phyloP scores from a whole-genome alignment of 2,329 filamentous ascomycete genomes.

The Penicillium sumatraense region DNA sequence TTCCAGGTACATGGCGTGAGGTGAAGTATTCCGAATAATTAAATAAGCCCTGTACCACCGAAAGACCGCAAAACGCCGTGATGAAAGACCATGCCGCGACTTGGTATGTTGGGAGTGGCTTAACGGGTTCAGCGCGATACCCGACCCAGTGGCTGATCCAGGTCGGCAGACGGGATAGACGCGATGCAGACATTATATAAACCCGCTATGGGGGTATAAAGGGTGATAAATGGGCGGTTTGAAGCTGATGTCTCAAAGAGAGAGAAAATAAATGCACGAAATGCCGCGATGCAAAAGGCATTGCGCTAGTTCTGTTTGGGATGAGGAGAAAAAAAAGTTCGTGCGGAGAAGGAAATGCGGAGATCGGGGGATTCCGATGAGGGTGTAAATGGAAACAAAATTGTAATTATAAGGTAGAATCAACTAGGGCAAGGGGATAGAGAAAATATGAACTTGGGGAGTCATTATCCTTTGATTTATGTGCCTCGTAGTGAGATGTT shows the following conservation, averaged over 20 bases:
- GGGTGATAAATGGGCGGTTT: not conserved
- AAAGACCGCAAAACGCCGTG: slow-evolving; percentile 31
- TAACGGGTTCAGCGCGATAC: slow-evolving; percentile 28
- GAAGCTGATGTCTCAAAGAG: not conserved
- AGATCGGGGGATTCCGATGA: not conserved
- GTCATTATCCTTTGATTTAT: too few relatives aligned
- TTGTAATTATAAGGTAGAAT: too few relatives aligned
- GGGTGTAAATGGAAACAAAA: too few relatives aligned
- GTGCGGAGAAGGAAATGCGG: slow-evolving; percentile 17
- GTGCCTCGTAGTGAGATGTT: too few relatives aligned
- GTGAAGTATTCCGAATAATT: slow-evolving; percentile 33
- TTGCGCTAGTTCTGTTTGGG: slow-evolving; percentile 10
- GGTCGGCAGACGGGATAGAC: slow-evolving; percentile 29
- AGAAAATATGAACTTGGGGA: too few relatives aligned
- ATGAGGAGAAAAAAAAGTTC: slow-evolving; percentile 19
- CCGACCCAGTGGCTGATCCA: slow-evolving; percentile 36
- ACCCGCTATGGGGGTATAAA: not conserved
- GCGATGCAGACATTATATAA: slow-evolving; percentile 20
- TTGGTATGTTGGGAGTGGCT: slow-evolving; percentile 28
- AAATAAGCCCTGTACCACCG: slow-evolving; percentile 30
- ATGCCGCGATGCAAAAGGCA: slow-evolving; percentile 1
- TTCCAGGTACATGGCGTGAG: slow-evolving; percentile 30
- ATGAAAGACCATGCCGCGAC: slow-evolving; percentile 34
- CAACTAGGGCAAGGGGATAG: too few relatives aligned
- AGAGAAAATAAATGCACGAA: not conserved